These are phyloP conservation scores for Colletotrichum caudatum DNA, from an alignment of 2,329 filamentous ascomycete species.

Conservation along the genomic window DNA sequence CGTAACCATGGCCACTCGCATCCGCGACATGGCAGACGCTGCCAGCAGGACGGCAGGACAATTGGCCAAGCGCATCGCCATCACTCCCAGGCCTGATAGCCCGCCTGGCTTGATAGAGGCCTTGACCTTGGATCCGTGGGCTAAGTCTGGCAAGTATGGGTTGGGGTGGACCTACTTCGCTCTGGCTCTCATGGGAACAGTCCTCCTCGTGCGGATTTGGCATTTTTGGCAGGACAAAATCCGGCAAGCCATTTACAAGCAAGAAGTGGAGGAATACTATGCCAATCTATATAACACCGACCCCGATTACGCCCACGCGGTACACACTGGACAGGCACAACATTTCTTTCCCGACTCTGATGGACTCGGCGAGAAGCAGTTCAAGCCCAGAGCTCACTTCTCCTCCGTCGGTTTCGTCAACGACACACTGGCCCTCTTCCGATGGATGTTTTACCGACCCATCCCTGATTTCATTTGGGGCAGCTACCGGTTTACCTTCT, in stretches of 20 bases:
- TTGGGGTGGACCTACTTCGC: slow-evolving; percentile 91
- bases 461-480: slow-evolving; percentile 79
- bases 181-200: slow-evolving; percentile 74
- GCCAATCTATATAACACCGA: slow-evolving; percentile 65
- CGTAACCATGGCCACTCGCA: slow-evolving; percentile 55
- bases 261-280: slow-evolving; percentile 78
- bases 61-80: slow-evolving; percentile 68
- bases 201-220: slow-evolving; percentile 80
- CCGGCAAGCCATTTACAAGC: slow-evolving; percentile 87
- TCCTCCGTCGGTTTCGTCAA: slow-evolving; percentile 82
- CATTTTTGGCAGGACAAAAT: slow-evolving; percentile 96
- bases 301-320: slow-evolving; percentile 59
- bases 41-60: slow-evolving; percentile 52
- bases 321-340: slow-evolving; percentile 64
- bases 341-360: slow-evolving; percentile 81
- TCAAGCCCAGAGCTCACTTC: slow-evolving; percentile 76
- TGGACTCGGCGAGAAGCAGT: slow-evolving; percentile 67
- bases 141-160: slow-evolving; percentile 84
- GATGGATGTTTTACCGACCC: slow-evolving; percentile 91
- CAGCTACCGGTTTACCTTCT: slow-evolving; percentile 80
- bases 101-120: slow-evolving; percentile 73
- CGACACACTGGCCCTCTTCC: slow-evolving; percentile 82
- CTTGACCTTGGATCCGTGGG: slow-evolving; percentile 81
- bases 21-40: slow-evolving; percentile 50
- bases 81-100: slow-evolving; percentile 70